Evolutionary conservation across 176 grass and related monocot species (phyloP).

Genomic region (Typha latifolia): DNA sequence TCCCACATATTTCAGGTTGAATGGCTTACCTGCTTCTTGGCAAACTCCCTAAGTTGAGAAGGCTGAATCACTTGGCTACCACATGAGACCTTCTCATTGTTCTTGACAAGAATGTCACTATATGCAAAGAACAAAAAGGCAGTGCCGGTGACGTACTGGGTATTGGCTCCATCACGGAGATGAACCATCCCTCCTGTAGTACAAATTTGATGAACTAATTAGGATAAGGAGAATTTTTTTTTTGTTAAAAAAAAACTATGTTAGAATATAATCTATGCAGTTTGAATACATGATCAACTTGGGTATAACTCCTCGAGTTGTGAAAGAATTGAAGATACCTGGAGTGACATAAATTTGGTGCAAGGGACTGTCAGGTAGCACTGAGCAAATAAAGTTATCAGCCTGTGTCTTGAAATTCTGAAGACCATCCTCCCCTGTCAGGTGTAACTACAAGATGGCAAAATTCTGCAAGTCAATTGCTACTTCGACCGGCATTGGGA

Average conservation of each 20-base stretch:
- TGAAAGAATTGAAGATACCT: conserved; percentile 19
- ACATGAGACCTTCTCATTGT: conserved; percentile 48
- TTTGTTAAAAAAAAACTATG: too few relatives aligned
- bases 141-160: conserved; percentile 75
- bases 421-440: conserved; percentile 39
- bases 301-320: too few relatives aligned
- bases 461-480: neutral
- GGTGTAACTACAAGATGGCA: conserved; percentile 24
- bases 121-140: conserved; percentile 70
- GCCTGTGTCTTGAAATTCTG: conserved; percentile 70
- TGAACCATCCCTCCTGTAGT: conserved; percentile 64
- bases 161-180: conserved; percentile 90
- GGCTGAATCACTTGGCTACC: conserved; percentile 34
- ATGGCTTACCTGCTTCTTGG: conserved; percentile 49
- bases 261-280: too few relatives aligned
- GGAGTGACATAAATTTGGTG: conserved; percentile 71
- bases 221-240: too few relatives aligned
- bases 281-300: too few relatives aligned
- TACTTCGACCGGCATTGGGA: too few relatives aligned
- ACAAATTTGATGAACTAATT: neutral
- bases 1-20: neutral
- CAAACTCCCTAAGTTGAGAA: conserved; percentile 51
- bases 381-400: conserved; percentile 78
- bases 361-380: conserved; percentile 68
- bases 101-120: conserved; percentile 50